Conservation (phyloP, 352 stramenopile genomes). For the Phytophthora syringae region DNA sequence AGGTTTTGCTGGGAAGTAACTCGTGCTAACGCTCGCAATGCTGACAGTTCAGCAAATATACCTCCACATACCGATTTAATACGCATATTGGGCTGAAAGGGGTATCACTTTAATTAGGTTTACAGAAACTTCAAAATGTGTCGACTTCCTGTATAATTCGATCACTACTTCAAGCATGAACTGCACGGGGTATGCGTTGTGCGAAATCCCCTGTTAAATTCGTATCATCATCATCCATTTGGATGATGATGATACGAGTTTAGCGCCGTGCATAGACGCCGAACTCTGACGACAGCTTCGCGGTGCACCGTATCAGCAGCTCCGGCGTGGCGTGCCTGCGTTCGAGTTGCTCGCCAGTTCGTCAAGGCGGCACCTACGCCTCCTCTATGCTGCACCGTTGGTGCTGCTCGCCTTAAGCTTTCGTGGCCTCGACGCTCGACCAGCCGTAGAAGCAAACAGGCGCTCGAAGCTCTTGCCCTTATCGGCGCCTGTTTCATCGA, state of each 20-base stretch:
- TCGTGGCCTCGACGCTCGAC: slow-evolving; percentile 4
- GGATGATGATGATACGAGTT: slow-evolving; percentile 21
- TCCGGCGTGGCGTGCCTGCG: background rate
- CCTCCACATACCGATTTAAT: background rate
- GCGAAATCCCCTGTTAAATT: background rate
- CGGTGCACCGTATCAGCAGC: slow-evolving; percentile 31
- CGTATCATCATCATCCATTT: too few relatives aligned
- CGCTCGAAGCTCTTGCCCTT: slow-evolving; percentile 23
- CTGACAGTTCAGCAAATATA: background rate
- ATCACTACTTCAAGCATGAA: background rate
- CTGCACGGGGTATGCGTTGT: background rate
- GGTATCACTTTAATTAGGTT: background rate
- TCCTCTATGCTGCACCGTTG: slow-evolving; percentile 14
- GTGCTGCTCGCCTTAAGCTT: background rate
- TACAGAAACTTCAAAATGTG: background rate
- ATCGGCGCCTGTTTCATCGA: slow-evolving; percentile 31
- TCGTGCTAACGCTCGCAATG: background rate
- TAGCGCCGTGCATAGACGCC: slow-evolving; percentile 29
- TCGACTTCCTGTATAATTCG: background rate
- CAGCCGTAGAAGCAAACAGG: slow-evolving; percentile 30
- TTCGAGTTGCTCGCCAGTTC: background rate
- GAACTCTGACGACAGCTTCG: slow-evolving; percentile 21
- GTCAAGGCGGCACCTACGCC: slow-evolving; percentile 3
- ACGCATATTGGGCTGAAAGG: background rate
- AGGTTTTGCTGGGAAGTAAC: slow-evolving; percentile 14